phyloP scores from a whole-genome alignment of 2,329 filamentous ascomycete genomes.

The Trichophyton benhamiae region DNA sequence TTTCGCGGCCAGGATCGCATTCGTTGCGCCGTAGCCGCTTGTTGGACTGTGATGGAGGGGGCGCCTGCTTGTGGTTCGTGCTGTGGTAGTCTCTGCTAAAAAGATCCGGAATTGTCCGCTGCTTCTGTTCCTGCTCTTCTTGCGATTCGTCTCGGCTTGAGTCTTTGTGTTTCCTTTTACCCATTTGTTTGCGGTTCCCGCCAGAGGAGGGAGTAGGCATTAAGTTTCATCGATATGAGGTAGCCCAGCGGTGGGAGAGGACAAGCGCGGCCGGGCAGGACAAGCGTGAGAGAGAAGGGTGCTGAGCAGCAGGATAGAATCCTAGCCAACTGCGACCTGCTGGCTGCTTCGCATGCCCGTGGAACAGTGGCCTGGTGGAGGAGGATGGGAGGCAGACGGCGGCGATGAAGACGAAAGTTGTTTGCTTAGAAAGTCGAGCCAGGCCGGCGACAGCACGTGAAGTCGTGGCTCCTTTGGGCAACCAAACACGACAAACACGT shows the following conservation, averaged over 20 bases:
- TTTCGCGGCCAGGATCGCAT: neutral
- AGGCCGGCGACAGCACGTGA: neutral
- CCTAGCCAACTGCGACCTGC: neutral
- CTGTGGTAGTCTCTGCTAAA: conserved; percentile 25
- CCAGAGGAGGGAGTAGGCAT: conserved; percentile 32
- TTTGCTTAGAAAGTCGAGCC: neutral
- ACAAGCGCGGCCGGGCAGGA: neutral
- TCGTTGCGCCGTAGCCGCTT: conserved; percentile 27
- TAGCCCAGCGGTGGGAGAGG: neutral
- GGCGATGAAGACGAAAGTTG: neutral
- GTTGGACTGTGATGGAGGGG: conserved; percentile 22
- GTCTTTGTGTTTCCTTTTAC: conserved; percentile 30
- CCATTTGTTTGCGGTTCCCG: conserved; percentile 32
- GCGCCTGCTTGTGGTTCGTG: conserved; percentile 14
- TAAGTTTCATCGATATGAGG: conserved; percentile 24
- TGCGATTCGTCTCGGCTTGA: conserved; percentile 21
- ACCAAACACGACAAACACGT: neutral
- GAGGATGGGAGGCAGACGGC: neutral
- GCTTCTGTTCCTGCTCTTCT: conserved; percentile 19
- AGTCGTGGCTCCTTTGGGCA: neutral
- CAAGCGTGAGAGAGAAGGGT: too few relatives aligned
- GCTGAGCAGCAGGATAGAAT: neutral
- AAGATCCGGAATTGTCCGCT: conserved; percentile 35
- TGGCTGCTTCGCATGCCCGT: neutral
- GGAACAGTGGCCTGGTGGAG: neutral